phyloP scores from a whole-genome alignment of 2,329 filamentous ascomycete species.

The Xylaria hypoxylon region DNA sequence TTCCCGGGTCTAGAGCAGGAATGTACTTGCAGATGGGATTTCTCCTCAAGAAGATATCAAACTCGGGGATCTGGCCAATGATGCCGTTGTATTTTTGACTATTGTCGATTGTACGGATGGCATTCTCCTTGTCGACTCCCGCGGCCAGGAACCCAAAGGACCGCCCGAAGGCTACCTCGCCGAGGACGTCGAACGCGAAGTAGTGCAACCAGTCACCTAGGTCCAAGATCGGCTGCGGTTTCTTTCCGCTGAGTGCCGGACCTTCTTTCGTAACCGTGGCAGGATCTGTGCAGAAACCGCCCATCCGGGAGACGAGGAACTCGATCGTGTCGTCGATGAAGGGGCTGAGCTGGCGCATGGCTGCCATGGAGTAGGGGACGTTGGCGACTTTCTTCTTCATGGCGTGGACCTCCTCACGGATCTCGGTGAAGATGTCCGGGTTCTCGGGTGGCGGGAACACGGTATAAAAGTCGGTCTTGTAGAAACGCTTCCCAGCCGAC shows the following conservation, averaged over 20 bases:
- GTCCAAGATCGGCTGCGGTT: slow-evolving; percentile 52
- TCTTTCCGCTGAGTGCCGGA: neutral
- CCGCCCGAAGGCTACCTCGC: slow-evolving; percentile 63
- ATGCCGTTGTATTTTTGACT: slow-evolving; percentile 65
- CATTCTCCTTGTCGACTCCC: slow-evolving; percentile 62
- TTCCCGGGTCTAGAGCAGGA: slow-evolving; percentile 57
- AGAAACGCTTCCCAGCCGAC: slow-evolving; percentile 63
- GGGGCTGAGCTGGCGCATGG: slow-evolving; percentile 63
- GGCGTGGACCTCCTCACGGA: slow-evolving; percentile 64
- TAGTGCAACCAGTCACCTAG: slow-evolving; percentile 60
- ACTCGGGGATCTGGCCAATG: slow-evolving; percentile 63
- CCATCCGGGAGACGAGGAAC: slow-evolving; percentile 57
- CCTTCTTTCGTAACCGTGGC: slow-evolving; percentile 22
- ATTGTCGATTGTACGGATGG: slow-evolving; percentile 65
- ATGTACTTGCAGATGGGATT: slow-evolving; percentile 60
- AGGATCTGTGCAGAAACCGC: slow-evolving; percentile 52
- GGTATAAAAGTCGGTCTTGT: slow-evolving; percentile 65
- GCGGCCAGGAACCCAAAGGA: slow-evolving; percentile 65
- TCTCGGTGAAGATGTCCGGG: slow-evolving; percentile 69
- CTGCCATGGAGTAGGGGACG: slow-evolving; percentile 64
- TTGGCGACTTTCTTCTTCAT: slow-evolving; percentile 66
- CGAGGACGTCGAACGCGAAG: slow-evolving; percentile 63
- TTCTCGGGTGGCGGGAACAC: slow-evolving; percentile 68
- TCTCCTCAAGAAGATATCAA: slow-evolving; percentile 60
- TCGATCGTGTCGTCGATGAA: slow-evolving; percentile 65